These are phyloP conservation scores for Lenwebbia sp. DNA, from an alignment of 345 rosid genomes.

Conservation along the genomic window DNA sequence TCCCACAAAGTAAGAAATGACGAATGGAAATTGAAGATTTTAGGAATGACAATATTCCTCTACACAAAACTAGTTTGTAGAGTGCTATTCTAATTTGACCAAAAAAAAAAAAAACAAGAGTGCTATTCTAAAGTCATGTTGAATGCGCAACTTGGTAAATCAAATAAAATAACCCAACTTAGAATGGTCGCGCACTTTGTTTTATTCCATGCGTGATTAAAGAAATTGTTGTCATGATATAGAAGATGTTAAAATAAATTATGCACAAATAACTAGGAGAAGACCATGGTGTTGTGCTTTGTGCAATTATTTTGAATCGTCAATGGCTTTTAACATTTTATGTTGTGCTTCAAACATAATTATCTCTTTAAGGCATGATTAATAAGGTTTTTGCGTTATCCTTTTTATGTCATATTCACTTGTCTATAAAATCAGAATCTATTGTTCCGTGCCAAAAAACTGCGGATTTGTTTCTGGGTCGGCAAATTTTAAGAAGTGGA, in stretches of 20 bases:
- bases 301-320: background rate
- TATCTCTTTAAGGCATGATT: background rate
- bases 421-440: no score
- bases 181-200: background rate
- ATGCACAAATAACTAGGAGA: background rate
- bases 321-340: background rate
- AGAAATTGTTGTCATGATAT: background rate
- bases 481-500: no score
- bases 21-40: background rate
- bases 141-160: background rate
- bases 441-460: no score
- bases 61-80: background rate
- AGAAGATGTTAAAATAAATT: background rate
- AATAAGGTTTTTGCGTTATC: no score
- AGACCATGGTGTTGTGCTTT: background rate
- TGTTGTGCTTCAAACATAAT: background rate
- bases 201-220: background rate
- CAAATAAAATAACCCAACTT: no score
- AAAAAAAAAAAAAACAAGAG: no score
- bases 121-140: background rate
- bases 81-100: no score
- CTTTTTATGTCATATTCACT: no score
- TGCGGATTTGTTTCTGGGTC: no score
- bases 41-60: background rate
- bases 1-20: background rate